Evolutionary conservation across 495 filamentous ascomycete species (phyloP), one percentile per base, ranked within the genome.

Genomic region (Penicillium pulvis): DNA sequence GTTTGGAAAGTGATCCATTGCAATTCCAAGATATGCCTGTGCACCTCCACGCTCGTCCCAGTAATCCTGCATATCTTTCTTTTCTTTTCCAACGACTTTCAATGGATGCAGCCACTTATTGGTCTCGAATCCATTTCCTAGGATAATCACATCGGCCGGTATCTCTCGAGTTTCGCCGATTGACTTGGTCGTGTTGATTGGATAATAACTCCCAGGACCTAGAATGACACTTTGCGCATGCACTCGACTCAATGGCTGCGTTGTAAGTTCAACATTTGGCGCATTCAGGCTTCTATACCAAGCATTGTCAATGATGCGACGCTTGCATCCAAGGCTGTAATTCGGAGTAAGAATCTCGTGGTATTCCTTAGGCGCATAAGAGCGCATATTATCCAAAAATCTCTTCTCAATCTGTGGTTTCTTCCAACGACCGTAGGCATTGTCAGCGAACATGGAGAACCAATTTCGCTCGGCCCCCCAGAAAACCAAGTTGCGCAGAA

Each of bases 1-100:
- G 55, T 90, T 90, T 0, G 87, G 87, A 65, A 87, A 90, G 0
- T 79, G 78, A 55, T 87, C 83, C 71, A 90, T 76, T 4, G 85
- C 84, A 44, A 81, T 82, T 4, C 85, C 85, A 53, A 82, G 79
- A 65, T 90, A 90, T 6, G 85, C 83, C 56, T 85, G 84, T 0
- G 86, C 68, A 1, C 84, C 83, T 55, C 89, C 88, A 67, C 79
- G 71, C 66, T 79, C 73, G 0, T 81, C 72, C 79, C 83, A 87
- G 0, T 81, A 67, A 44, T 84, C 75, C 28, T 82, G 68, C 26
- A 89, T 68, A 35, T 74, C 68, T 51, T 74, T 75, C 31, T 78
- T 80, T 10, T 67, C 68, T 61, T 69, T 74, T 3, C 86, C 85
- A 30, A 67, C 69, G 33, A 73, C 66, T 11, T 63, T 63, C n/a